Conservation (phyloP, 495 filamentous ascomycete species). For the Tuber aestivum region DNA sequence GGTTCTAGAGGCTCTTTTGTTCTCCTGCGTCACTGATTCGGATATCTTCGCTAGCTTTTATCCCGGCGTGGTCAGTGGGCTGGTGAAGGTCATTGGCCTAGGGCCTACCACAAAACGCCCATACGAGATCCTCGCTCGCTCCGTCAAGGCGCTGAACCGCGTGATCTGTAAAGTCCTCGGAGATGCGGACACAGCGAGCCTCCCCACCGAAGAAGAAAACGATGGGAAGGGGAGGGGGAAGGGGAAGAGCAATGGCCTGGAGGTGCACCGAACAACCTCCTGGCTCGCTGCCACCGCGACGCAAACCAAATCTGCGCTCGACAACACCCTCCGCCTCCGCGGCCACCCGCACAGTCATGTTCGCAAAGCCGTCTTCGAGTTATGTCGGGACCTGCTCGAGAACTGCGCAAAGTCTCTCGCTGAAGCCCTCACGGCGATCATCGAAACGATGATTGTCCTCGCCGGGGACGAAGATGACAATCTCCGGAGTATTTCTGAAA, state of each 20-base stretch:
- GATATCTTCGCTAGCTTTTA: slow-evolving; percentile 74
- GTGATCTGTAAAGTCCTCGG: slow-evolving; percentile 61
- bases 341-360: slow-evolving; percentile 68
- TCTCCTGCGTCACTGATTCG: slow-evolving; percentile 57
- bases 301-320: slow-evolving; percentile 80
- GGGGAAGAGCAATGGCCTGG: slow-evolving; percentile 36
- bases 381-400: slow-evolving; percentile 70
- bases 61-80: slow-evolving; percentile 76
- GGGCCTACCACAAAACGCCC: slow-evolving; percentile 59
- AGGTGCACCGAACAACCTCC: slow-evolving; percentile 49
- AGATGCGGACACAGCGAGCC: slow-evolving; percentile 53
- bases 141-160: slow-evolving; percentile 55
- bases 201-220: slow-evolving; percentile 38
- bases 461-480: slow-evolving; percentile 51
- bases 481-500: slow-evolving; percentile 43
- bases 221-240: slow-evolving; percentile 8
- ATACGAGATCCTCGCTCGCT: slow-evolving; percentile 57
- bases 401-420: slow-evolving; percentile 67
- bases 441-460: slow-evolving; percentile 76
- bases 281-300: slow-evolving; percentile 77
- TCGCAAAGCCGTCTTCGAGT: slow-evolving; percentile 56
- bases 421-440: slow-evolving; percentile 62
- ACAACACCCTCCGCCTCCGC: slow-evolving; percentile 70
- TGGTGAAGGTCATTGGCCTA: slow-evolving; percentile 68
- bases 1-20: slow-evolving; percentile 57